A percentile compares a stretch with the other conserved stretches of the same genome.
Conservation (phyloP, 2,329 filamentous ascomycete genomes). For the Lachnellula cervina region DNA sequence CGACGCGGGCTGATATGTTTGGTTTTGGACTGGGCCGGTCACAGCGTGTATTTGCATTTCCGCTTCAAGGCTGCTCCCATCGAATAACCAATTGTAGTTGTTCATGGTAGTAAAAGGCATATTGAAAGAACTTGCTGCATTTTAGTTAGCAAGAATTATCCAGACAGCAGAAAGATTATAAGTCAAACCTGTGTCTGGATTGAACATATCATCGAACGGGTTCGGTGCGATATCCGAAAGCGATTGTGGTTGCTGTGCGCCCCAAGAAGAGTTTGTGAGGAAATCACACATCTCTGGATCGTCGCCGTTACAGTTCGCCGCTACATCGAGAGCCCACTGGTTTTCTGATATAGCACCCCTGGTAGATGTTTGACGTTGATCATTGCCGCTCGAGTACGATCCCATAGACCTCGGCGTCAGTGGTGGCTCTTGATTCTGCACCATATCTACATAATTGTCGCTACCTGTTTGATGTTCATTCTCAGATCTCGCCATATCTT, state of each 20-base stretch:
- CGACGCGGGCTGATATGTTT: neutral
- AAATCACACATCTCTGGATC: slow-evolving; percentile 18
- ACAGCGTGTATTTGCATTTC: slow-evolving; percentile 12
- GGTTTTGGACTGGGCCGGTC: slow-evolving; percentile 20
- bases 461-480: neutral
- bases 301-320: slow-evolving; percentile 2
- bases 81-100: slow-evolving; percentile 61
- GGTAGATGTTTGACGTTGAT: neutral
- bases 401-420: slow-evolving; percentile 9
- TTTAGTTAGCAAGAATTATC: slow-evolving; percentile 1
- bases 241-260: slow-evolving; percentile 22
- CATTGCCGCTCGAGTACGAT: neutral
- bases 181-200: slow-evolving; percentile 45
- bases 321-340: neutral
- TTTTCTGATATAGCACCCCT: neutral
- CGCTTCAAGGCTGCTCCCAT: slow-evolving; percentile 37
- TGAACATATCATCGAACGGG: slow-evolving; percentile 51
- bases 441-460: neutral
- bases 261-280: slow-evolving; percentile 27
- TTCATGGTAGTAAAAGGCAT: slow-evolving; percentile 59
- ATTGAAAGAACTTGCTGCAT: slow-evolving; percentile 54
- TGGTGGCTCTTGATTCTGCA: slow-evolving; percentile 1
- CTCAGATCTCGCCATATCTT: neutral
- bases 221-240: slow-evolving; percentile 28
- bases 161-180: neutral